phyloP scores from a whole-genome alignment of 345 rosid genomes.

The Gossypium raimondii region DNA sequence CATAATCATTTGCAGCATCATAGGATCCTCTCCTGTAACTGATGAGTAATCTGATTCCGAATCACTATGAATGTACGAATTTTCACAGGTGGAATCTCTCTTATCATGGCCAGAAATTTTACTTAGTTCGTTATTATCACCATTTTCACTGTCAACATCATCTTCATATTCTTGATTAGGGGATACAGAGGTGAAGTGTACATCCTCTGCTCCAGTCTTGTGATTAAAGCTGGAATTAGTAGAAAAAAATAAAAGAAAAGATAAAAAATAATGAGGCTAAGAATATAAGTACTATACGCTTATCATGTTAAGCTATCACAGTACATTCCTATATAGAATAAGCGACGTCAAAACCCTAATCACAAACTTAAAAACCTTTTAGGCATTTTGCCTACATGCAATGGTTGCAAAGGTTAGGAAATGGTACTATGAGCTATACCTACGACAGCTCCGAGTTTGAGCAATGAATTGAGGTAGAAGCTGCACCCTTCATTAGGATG shows the following conservation, averaged over 20 bases:
- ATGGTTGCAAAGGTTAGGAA: not conserved
- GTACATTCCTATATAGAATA: not conserved
- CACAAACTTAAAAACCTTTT: not conserved
- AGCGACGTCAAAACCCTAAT: not conserved
- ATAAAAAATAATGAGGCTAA: not conserved
- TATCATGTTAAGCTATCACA: not conserved
- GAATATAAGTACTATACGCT: not conserved
- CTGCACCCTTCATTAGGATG: not conserved
- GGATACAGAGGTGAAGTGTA: constrained; percentile 56
- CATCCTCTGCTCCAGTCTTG: constrained; percentile 89
- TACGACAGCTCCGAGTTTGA: not conserved
- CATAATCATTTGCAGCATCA: constrained; percentile 77
- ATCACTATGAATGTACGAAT: constrained; percentile 20
- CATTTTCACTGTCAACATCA: constrained; percentile 22
- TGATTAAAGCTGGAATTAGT: constrained; percentile 65
- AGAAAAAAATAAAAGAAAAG: not conserved
- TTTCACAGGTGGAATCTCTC: constrained; percentile 18
- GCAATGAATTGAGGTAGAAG: not conserved
- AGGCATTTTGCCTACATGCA: not conserved
- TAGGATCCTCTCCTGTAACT: constrained; percentile 28
- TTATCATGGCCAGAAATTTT: constrained; percentile 21
- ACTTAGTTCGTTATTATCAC: constrained; percentile 28
- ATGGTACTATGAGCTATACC: not conserved
- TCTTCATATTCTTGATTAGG: constrained; percentile 47
- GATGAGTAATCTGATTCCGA: constrained; percentile 26